Percentiles rank a stretch among this genome's conserved stretches.
Evolutionary conservation across 2,329 filamentous ascomycete genomes (phyloP).

Genomic region (Biscogniauxia marginata): DNA sequence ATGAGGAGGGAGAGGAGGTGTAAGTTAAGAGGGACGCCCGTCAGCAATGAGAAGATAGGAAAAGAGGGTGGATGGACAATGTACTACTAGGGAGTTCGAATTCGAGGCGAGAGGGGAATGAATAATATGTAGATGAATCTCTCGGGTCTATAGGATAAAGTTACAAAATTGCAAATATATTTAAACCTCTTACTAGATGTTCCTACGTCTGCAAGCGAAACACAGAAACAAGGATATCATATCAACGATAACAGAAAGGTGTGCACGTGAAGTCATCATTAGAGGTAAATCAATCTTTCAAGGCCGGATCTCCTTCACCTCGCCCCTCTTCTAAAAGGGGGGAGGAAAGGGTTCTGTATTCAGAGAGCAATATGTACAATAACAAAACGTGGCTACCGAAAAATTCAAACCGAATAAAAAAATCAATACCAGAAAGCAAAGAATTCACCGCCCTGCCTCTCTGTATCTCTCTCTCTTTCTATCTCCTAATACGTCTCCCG

Average conservation of each 20-base stretch:
- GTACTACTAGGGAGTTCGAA: no score
- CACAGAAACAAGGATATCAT: no score
- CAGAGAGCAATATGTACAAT: neutral
- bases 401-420: neutral
- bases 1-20: constrained; percentile 30
- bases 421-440: neutral
- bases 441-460: neutral
- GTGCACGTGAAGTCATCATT: neutral
- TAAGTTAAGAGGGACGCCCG: constrained; percentile 25
- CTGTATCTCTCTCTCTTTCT: neutral
- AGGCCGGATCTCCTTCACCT: neutral
- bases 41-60: constrained; percentile 10
- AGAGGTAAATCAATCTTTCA: neutral
- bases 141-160: no score
- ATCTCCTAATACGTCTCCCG: neutral
- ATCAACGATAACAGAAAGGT: no score
- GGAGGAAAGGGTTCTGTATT: neutral
- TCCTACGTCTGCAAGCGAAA: no score
- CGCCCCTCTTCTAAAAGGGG: neutral
- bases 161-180: no score
- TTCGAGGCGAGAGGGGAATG: neutral
- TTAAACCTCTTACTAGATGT: no score
- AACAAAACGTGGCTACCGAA: neutral
- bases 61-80: neutral
- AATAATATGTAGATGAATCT: constrained; percentile 4